Conservation (phyloP, 306 rosid genomes). For the Hippophae tibetana region DNA sequence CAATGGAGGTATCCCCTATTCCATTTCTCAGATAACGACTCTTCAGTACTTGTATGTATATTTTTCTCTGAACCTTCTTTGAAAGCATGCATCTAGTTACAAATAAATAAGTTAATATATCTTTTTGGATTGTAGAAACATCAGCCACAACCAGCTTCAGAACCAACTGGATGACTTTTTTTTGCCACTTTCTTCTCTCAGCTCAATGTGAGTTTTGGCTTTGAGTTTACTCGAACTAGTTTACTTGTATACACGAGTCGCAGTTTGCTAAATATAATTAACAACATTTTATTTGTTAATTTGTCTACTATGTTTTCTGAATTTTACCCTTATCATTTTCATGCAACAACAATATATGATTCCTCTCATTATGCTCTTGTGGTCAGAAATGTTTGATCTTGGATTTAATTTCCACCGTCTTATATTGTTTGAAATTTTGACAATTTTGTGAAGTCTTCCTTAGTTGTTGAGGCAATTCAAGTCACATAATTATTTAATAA, state of each 20-base stretch:
- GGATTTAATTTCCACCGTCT: background rate
- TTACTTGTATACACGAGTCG: background rate
- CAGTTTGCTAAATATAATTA: background rate
- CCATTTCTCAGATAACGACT: constrained; percentile 40
- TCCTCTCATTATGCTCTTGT: background rate
- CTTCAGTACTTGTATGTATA: constrained; percentile 65
- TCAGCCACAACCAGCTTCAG: constrained; percentile 81
- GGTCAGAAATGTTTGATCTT: background rate
- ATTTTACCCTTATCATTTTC: background rate
- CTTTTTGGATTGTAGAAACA: constrained; percentile 46
- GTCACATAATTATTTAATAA: too few species aligned
- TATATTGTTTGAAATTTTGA: background rate
- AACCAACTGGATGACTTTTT: constrained; percentile 41
- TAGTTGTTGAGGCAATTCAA: background rate
- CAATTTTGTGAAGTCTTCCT: background rate
- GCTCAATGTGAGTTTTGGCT: constrained; percentile 50
- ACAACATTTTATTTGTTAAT: background rate
- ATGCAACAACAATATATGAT: constrained; percentile 7
- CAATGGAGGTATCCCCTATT: constrained; percentile 53
- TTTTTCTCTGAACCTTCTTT: constrained; percentile 18
- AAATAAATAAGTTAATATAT: constrained; percentile 17
- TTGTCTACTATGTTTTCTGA: background rate
- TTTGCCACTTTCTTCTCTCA: constrained; percentile 60
- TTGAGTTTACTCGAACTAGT: constrained; percentile 1
- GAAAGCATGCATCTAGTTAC: constrained; percentile 3